A percentile compares a stretch with the other conserved stretches of the same genome.
Evolutionary conservation across 352 stramenopile species (phyloP).

Genomic region (Phytophthora quininea): DNA sequence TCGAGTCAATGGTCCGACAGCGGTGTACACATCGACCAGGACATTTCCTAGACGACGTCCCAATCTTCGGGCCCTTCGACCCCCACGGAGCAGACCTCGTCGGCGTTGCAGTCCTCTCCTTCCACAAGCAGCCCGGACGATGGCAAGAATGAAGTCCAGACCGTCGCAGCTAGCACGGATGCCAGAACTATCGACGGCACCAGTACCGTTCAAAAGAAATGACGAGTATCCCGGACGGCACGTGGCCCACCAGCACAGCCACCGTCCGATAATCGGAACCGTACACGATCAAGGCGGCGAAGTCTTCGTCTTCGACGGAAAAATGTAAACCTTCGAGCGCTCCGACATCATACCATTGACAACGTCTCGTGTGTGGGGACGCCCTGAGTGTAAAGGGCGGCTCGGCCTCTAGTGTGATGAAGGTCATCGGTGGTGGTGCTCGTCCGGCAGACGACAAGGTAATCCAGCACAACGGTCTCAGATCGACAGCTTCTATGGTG

Average conservation of each 20-base stretch:
- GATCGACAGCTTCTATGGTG: conserved; percentile 13
- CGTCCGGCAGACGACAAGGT: conserved; percentile 47
- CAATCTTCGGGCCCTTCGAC: too few relatives aligned
- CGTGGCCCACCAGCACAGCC: conserved; percentile 11
- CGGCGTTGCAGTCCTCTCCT: too few relatives aligned
- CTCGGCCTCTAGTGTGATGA: conserved; percentile 27
- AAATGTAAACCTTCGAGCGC: conserved; percentile 50
- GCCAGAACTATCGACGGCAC: too few relatives aligned
- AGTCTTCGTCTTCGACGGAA: conserved; percentile 18
- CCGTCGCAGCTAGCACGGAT: too few relatives aligned
- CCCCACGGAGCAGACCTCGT: too few relatives aligned
- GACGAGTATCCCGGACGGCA: neutral
- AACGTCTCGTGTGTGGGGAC: conserved; percentile 17
- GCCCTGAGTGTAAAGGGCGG: conserved; percentile 47
- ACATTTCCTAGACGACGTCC: too few relatives aligned
- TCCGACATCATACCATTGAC: conserved; percentile 39
- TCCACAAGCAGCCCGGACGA: too few relatives aligned
- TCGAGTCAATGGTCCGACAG: too few relatives aligned
- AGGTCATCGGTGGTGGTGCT: conserved; percentile 37
- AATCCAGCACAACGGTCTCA: conserved; percentile 13
- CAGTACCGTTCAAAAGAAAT: too few relatives aligned
- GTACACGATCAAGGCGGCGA: conserved; percentile 37
- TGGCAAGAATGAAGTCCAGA: too few relatives aligned
- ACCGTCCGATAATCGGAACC: conserved; percentile 21
- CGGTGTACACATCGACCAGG: too few relatives aligned